Evolutionary conservation across 2,329 filamentous ascomycete genomes (phyloP).

Genomic region (Aspergillus fischeri): DNA sequence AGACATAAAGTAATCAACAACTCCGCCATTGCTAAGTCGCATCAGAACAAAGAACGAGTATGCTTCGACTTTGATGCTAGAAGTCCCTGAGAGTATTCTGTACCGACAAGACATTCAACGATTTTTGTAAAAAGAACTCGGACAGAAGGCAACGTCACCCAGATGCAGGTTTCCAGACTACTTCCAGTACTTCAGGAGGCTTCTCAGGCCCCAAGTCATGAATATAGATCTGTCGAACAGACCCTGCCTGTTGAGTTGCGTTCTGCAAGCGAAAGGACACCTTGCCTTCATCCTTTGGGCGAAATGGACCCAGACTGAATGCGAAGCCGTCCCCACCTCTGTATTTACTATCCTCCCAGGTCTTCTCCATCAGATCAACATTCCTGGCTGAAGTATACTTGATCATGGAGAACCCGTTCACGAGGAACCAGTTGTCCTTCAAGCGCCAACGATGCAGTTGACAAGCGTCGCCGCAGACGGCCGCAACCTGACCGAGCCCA

Average conservation of each 20-base stretch:
- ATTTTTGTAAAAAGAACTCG: not conserved
- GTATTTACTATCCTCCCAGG: slow-evolving; percentile 43
- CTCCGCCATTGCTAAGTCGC: not conserved
- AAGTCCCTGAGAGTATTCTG: not conserved
- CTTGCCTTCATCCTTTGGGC: slow-evolving; percentile 39
- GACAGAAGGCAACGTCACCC: not conserved
- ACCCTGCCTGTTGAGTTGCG: slow-evolving; percentile 36
- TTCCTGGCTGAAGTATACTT: slow-evolving; percentile 42
- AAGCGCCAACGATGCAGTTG: slow-evolving; percentile 50
- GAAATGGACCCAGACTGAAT: slow-evolving; percentile 49
- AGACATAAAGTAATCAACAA: not conserved
- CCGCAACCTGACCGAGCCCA: slow-evolving; percentile 43
- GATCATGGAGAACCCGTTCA: slow-evolving; percentile 55
- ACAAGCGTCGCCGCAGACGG: slow-evolving; percentile 49
- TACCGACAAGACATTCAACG: not conserved
- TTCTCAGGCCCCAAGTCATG: slow-evolving; percentile 20
- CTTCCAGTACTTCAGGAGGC: slow-evolving; percentile 18
- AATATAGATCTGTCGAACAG: slow-evolving; percentile 51
- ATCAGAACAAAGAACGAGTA: not conserved
- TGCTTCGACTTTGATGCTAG: not conserved
- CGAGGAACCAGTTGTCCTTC: slow-evolving; percentile 38
- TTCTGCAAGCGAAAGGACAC: slow-evolving; percentile 47
- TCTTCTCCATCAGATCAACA: slow-evolving; percentile 45
- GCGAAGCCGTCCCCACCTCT: slow-evolving; percentile 40
- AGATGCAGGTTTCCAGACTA: slow-evolving; percentile 15